phyloP scores from a whole-genome alignment of 1,139 yeast genomes.

The Diutina ranongensis region DNA sequence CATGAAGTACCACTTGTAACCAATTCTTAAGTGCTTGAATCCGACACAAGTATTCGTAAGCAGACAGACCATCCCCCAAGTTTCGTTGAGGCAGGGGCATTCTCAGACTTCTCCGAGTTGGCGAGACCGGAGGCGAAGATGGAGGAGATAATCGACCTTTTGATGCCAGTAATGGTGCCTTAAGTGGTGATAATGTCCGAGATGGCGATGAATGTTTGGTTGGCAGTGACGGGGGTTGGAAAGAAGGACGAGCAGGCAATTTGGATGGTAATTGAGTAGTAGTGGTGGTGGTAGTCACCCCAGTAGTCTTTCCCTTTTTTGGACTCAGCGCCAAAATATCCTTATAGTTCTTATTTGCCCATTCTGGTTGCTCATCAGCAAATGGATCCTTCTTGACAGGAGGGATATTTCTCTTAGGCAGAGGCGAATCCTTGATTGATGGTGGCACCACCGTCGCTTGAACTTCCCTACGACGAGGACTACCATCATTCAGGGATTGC shows the following conservation, averaged over 20 bases:
- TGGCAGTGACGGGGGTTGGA: not conserved
- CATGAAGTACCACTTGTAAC: slow-evolving; percentile 36
- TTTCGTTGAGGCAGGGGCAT: not conserved
- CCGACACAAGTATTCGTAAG: slow-evolving; percentile 80
- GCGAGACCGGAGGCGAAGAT: not conserved
- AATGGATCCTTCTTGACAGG: not conserved
- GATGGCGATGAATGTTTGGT: not conserved
- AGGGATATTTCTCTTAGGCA: not conserved
- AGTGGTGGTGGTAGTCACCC: slow-evolving; percentile 14
- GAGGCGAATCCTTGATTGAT: not conserved
- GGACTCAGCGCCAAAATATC: slow-evolving; percentile 7
- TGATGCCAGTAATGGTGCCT: not conserved
- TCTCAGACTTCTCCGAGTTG: not conserved
- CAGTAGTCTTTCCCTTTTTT: not conserved
- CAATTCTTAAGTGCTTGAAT: slow-evolving; percentile 70
- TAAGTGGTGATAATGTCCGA: not conserved
- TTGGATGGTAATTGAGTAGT: slow-evolving; percentile 10
- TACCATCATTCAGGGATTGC: not conserved
- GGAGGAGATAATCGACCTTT: not conserved
- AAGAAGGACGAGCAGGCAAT: not conserved
- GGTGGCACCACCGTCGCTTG: not conserved
- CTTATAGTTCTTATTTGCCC: slow-evolving; percentile 15
- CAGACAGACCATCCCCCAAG: slow-evolving; percentile 10
- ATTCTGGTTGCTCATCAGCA: slow-evolving; percentile 14
- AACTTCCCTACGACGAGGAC: not conserved